These are phyloP conservation scores for Trypanosoma cruzi DNA, from an alignment of 208 protist genomes.

Conservation along the genomic window DNA sequence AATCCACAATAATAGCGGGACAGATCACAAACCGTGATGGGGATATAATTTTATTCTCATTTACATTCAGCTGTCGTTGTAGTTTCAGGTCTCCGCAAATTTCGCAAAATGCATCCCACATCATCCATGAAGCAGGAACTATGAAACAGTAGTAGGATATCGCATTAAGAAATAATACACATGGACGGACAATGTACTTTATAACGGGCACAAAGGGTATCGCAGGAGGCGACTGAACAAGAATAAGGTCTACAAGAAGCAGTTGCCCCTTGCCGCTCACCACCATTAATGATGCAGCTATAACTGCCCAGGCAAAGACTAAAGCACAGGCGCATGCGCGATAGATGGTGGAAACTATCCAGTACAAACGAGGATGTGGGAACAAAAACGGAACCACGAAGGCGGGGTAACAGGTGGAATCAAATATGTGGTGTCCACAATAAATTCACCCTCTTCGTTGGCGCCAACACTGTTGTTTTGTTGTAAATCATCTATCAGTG, in stretches of 20 bases:
- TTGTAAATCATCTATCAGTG: constrained; percentile 62
- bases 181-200: constrained; percentile 67
- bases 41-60: neutral
- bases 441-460: constrained; percentile 6
- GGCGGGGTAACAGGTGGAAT: constrained; percentile 45
- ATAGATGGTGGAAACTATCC: constrained; percentile 65
- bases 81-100: constrained; percentile 43
- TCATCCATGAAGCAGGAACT: constrained; percentile 69
- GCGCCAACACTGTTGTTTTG: neutral
- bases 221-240: constrained; percentile 84
- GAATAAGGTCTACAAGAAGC: constrained; percentile 58
- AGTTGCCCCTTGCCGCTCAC: constrained; percentile 80
- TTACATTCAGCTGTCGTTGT: constrained; percentile 1
- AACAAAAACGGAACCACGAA: constrained; percentile 64
- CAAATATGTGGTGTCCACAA: constrained; percentile 40
- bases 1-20: constrained; percentile 85
- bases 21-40: constrained; percentile 19
- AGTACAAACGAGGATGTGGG: constrained; percentile 47
- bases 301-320: constrained; percentile 46
- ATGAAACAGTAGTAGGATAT: constrained; percentile 77
- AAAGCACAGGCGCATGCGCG: constrained; percentile 35
- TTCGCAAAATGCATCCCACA: constrained; percentile 56
- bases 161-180: constrained; percentile 54
- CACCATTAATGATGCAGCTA: constrained; percentile 52
- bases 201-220: constrained; percentile 80